Conservation (phyloP, 176 grass and related monocot species). For the Oryza brachyantha region DNA sequence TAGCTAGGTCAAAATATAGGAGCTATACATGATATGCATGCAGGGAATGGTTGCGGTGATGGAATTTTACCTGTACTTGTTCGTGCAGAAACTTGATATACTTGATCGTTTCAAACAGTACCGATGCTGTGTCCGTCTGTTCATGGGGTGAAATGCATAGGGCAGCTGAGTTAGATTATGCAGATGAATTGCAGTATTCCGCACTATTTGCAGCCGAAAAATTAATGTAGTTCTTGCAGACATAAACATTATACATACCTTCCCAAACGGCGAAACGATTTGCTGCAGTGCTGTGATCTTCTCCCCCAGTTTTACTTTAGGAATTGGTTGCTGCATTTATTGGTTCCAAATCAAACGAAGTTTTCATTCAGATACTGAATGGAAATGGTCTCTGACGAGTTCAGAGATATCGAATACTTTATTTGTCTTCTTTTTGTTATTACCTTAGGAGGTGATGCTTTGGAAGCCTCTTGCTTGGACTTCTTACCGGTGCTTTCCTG, state of each 20-base stretch:
- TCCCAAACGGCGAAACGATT: conserved; percentile 91
- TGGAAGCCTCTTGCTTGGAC: conserved; percentile 47
- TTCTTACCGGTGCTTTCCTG: conserved; percentile 45
- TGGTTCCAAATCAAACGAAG: neutral
- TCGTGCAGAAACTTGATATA: conserved; percentile 92
- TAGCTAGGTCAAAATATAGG: conserved; percentile 38
- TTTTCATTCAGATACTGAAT: conserved; percentile 14
- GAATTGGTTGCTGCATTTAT: conserved; percentile 60
- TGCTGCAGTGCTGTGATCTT: conserved; percentile 90
- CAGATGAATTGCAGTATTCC: neutral
- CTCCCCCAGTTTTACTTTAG: conserved; percentile 83
- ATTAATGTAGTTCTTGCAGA: neutral
- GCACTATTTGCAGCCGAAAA: neutral
- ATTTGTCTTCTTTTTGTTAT: neutral
- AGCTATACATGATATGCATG: neutral
- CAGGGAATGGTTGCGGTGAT: neutral
- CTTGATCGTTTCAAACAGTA: conserved; percentile 80
- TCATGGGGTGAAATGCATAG: neutral
- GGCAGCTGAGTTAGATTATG: neutral
- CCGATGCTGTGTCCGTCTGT: conserved; percentile 94
- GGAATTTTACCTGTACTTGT: conserved; percentile 72
- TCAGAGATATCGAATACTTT: neutral
- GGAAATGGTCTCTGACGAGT: neutral
- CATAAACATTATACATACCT: conserved; percentile 42
- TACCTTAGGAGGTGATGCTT: conserved; percentile 60